Percentiles rank a stretch among this genome's conserved stretches.
These are phyloP conservation scores for Avena eriantha DNA, from an alignment of 176 grass and related monocot genomes.

Conservation along the genomic window DNA sequence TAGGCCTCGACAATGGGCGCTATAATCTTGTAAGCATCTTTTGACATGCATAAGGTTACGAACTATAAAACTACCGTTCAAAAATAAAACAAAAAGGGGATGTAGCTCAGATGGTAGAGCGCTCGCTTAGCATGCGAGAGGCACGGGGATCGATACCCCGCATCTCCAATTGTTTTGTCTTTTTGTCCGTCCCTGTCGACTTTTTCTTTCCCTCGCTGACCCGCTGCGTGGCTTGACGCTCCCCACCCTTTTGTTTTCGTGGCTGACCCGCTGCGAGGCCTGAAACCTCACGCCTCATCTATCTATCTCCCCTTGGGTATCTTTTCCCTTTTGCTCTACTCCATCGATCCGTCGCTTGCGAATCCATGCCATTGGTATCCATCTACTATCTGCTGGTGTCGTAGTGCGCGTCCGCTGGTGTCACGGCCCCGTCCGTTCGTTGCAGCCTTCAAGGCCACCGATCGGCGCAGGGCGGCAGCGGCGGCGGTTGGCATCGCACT, in stretches of 20 bases:
- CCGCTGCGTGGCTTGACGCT: neutral
- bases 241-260: neutral
- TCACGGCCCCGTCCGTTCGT: neutral
- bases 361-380: neutral
- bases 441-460: neutral
- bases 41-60: too few species aligned
- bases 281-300: neutral
- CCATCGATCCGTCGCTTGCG: neutral
- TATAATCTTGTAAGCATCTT: too few species aligned
- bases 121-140: constrained; percentile 99
- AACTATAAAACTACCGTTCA: too few species aligned
- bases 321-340: neutral
- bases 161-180: constrained; percentile 58
- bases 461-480: neutral
- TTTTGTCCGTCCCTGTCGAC: neutral
- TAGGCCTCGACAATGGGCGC: too few species aligned
- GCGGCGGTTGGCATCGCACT: neutral
- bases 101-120: constrained; percentile 99
- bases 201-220: neutral
- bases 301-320: neutral
- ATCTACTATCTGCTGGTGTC: neutral
- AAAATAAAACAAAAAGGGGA: constrained; percentile 35
- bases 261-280: neutral
- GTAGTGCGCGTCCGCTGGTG: neutral
- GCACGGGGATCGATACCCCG: constrained; percentile 94